Conservation (phyloP, 306 rosid species). For the Rosa lucieae region DNA sequence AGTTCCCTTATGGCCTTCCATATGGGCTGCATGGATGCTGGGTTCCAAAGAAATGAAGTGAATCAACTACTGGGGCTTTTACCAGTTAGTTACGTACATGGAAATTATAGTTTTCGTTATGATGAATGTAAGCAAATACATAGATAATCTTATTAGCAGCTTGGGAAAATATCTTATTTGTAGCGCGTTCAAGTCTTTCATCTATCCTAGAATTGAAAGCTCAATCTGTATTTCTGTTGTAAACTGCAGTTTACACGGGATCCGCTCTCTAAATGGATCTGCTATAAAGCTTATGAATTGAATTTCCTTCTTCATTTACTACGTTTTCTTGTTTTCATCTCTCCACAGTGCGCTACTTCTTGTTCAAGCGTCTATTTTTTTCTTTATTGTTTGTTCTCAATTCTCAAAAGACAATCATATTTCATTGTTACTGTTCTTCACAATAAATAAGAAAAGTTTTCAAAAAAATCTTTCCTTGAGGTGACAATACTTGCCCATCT, state of each 20-base stretch:
- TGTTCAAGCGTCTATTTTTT: background rate
- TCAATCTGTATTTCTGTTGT: background rate
- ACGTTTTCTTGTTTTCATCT: background rate
- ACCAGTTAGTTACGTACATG: background rate
- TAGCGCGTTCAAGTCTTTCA: background rate
- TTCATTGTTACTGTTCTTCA: background rate
- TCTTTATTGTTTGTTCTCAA: background rate
- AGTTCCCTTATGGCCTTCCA: slow-evolving; percentile 90
- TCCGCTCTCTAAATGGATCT: too few relatives aligned
- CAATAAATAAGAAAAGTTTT: background rate
- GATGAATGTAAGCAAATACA: background rate
- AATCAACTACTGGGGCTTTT: background rate
- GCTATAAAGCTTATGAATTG: background rate
- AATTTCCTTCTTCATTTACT: background rate
- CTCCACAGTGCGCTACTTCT: background rate
- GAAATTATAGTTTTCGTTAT: background rate
- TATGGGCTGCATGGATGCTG: slow-evolving; percentile 98
- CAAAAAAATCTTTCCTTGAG: background rate
- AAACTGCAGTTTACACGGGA: background rate
- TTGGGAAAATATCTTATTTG: background rate
- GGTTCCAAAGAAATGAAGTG: slow-evolving; percentile 55
- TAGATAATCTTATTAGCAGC: background rate
- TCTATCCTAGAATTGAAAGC: background rate
- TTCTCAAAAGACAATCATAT: background rate
- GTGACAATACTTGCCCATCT: background rate